Conservation (phyloP, 495 filamentous ascomycete species). For the Penicillium lagena region DNA sequence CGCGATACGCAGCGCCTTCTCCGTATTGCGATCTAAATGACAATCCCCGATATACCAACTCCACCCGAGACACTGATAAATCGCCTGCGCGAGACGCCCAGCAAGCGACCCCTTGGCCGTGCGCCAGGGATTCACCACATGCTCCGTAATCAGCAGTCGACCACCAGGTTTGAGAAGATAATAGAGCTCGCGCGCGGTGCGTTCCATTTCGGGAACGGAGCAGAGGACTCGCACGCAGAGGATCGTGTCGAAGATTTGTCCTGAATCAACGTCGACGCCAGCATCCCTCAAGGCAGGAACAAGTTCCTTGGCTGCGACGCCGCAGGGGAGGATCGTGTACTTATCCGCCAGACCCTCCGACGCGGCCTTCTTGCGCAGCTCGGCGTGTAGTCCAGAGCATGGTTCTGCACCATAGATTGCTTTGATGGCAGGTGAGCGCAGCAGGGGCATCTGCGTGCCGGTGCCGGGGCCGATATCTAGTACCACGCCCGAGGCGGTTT, state of each 20-base stretch:
- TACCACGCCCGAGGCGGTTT: constrained; percentile 29
- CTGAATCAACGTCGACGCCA: background rate
- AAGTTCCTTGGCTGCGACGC: constrained; percentile 49
- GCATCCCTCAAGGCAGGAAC: constrained; percentile 13
- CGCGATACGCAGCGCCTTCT: constrained; percentile 38
- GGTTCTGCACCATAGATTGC: constrained; percentile 66
- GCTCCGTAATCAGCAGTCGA: constrained; percentile 63
- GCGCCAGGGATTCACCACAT: constrained; percentile 49
- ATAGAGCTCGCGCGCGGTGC: constrained; percentile 54
- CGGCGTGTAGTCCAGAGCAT: constrained; percentile 47
- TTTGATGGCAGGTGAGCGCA: constrained; percentile 37
- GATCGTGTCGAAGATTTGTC: constrained; percentile 57
- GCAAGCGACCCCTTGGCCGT: constrained; percentile 40
- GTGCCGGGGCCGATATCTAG: constrained; percentile 47
- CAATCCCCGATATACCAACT: constrained; percentile 55
- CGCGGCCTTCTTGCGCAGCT: constrained; percentile 38
- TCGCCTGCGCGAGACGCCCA: constrained; percentile 36
- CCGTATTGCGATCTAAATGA: constrained; percentile 50
- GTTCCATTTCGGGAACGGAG: constrained; percentile 57
- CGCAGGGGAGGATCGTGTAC: constrained; percentile 59
- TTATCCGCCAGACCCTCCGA: constrained; percentile 46
- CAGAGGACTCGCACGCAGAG: constrained; percentile 67
- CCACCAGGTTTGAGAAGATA: constrained; percentile 59
- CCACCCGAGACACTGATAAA: constrained; percentile 30
- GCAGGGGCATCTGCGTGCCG: constrained; percentile 40